Base-by-base conservation (phyloP, 768 basidiomycete species). In the Mycena rosella region DNA sequence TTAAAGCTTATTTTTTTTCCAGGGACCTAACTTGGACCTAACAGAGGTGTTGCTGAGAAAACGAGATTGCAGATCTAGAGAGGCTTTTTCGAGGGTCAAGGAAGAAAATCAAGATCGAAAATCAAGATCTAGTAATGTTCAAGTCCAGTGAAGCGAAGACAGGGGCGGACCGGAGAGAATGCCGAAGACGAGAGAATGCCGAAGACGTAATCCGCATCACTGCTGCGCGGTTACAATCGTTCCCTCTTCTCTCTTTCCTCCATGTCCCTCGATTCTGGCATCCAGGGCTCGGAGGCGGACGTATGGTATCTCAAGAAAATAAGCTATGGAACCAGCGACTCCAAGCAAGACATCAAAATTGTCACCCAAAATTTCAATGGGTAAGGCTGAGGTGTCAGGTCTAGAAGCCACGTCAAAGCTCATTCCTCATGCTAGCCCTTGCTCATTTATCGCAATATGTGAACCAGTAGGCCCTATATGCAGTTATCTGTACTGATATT, bases 381-480 rank as follows among this genome's bases (percentile, higher is more conserved):
- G 93, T 93, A 63, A n/a, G n/a, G n/a, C n/a, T n/a, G n/a, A n/a
- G 65, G 89, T 83, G 38, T 52, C 26, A 58, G n/a, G n/a, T n/a
- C n/a, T 49, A 55, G 14, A 53, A 54, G 38, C 20, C 11, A 4
- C 51, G 30, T 53, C 49, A 52, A 22, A n/a, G n/a, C 38, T 44
- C 27, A 59, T 61, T 53, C 36, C 24, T 68, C 30, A 32, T 49
- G 20, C 75, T 22, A 96, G 95, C 11, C 95, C 95, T 11, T 96
- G 95, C 75, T 95, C 94, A 0, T 93, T 96, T 70, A 94, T 96
- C 72, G 95, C 95, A 29, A 92, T 96, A 65, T 96, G 94, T 93
- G 74, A 72, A 86, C 8, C 38, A n/a, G 24, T 52, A 40, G 24
- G 53, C 20, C 30, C 18, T 36, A 59, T 58, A n/a, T 55, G 24